A percentile compares a stretch with the other conserved stretches of the same genome.
phyloP scores from a whole-genome alignment of 2,329 filamentous ascomycete genomes.

The Paraconiothyrium sp. region DNA sequence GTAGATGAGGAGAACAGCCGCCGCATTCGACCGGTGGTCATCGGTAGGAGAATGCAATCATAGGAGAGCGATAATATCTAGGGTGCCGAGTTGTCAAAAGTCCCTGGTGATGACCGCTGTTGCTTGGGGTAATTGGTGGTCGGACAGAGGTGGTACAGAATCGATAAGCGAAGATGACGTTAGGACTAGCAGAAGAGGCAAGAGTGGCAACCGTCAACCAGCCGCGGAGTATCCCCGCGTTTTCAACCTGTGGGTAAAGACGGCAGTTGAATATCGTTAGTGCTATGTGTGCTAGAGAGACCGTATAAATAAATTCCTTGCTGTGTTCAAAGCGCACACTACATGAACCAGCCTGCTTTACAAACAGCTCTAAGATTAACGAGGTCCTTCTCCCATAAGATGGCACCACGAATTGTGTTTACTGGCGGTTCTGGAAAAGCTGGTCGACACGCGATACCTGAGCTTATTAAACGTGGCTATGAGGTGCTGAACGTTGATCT shows the following conservation, averaged over 20 bases:
- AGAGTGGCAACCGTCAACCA: not conserved
- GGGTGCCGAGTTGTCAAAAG: constrained; percentile 12
- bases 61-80: constrained; percentile 30
- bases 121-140: constrained; percentile 14
- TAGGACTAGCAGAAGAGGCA: constrained; percentile 8
- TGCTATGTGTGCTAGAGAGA: not conserved
- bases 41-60: constrained; percentile 45
- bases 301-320: not conserved
- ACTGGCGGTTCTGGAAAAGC: constrained; percentile 62
- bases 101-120: constrained; percentile 6
- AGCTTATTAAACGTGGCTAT: constrained; percentile 62
- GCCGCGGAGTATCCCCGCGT: constrained; percentile 11
- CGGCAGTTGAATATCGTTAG: not conserved
- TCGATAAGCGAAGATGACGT: constrained; percentile 26
- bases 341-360: not conserved
- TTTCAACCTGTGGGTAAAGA: constrained; percentile 11
- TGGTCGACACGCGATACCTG: constrained; percentile 63
- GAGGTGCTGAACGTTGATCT: constrained; percentile 67
- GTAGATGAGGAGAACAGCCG: constrained; percentile 54
- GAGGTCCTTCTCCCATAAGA: constrained; percentile 19
- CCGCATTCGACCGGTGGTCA: constrained; percentile 58
- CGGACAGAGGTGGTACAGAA: constrained; percentile 15
- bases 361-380: not conserved
- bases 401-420: constrained; percentile 51
- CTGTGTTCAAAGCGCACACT: not conserved